Percentiles rank a stretch among this genome's conserved stretches.
These are phyloP conservation scores for Huiozyma naganishii DNA, from an alignment of 805 yeast species.

Conservation along the genomic window DNA sequence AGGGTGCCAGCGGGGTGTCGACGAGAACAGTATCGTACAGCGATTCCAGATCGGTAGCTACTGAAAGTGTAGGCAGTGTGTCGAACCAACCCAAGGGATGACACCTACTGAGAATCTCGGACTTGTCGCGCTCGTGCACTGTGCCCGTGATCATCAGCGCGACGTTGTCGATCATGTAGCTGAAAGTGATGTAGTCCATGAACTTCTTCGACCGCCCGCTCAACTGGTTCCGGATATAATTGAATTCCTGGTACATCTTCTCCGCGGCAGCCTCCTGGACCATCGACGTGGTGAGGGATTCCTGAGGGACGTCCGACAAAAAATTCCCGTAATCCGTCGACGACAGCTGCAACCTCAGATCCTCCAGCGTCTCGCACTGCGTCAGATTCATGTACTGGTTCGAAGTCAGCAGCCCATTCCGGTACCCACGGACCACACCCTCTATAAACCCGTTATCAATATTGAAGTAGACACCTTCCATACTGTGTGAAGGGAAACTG, in stretches of 20 bases:
- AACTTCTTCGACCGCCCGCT: slow-evolving; percentile 70
- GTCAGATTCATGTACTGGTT: slow-evolving; percentile 86
- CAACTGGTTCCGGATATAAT: slow-evolving; percentile 75
- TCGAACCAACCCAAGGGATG: slow-evolving; percentile 99
- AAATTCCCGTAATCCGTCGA: slow-evolving; percentile 95
- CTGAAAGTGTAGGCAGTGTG: slow-evolving; percentile 86
- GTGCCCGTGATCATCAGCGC: slow-evolving; percentile 95
- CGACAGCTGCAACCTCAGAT: slow-evolving; percentile 83
- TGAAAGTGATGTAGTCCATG: slow-evolving; percentile 86
- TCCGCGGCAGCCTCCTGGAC: slow-evolving; percentile 70
- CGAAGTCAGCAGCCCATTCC: slow-evolving; percentile 64
- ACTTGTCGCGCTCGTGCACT: slow-evolving; percentile 83
- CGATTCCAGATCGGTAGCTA: slow-evolving; percentile 92
- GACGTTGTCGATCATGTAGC: slow-evolving; percentile 97
- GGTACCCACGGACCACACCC: slow-evolving; percentile 90
- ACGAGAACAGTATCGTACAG: slow-evolving; percentile 84
- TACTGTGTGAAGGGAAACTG: slow-evolving; percentile 18
- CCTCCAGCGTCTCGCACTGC: slow-evolving; percentile 93
- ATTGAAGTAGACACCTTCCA: slow-evolving; percentile 94
- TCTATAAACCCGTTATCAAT: slow-evolving; percentile 85
- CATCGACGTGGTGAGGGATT: slow-evolving; percentile 71
- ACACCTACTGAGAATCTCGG: slow-evolving; percentile 80
- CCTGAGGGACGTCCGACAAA: slow-evolving; percentile 65
- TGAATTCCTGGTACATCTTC: slow-evolving; percentile 73
- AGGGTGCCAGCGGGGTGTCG: slow-evolving; percentile 96